Evolutionary conservation across 1,284 basidiomycete species (phyloP), one percentile per base, ranked within the genome.

Genomic region (Earliella scabrosa): DNA sequence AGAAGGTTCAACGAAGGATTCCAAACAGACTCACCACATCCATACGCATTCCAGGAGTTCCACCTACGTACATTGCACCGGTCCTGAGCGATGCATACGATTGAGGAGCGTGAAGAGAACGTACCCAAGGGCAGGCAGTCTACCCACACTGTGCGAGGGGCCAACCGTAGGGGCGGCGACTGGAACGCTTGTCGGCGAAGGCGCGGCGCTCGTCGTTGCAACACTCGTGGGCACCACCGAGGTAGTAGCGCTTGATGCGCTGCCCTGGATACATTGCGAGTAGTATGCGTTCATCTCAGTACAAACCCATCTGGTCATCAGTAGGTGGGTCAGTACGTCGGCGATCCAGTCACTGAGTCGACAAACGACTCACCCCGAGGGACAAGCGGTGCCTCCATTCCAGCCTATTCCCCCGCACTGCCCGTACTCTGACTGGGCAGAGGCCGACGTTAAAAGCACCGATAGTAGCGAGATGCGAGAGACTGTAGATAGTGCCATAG

Each of bases 31-130:
- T 21, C 63, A 81, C 80, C 66, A 52, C 81, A 75, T 26, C 71
- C 68, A 61, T 81, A 82, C 2, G 81, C 81, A 56, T 83, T 83
- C 81, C 80, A 82, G 10, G 74, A 70, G 58, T 83, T 83, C 81
- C 81, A 83, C 31, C 80, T 82, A 23, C 13, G 18, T 24, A 35
- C 13, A 45, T 40, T 21, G 26, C 26, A 31, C n/a, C n/a, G n/a
- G n/a, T n/a, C n/a, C n/a, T n/a, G n/a, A n/a, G n/a, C n/a, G n/a
- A n/a, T n/a, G n/a, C n/a, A n/a, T n/a, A n/a, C n/a, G n/a, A n/a
- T n/a, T n/a, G n/a, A n/a, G n/a, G n/a, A n/a, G n/a, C n/a, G n/a
- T n/a, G n/a, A n/a, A n/a, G n/a, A n/a, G n/a, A 23, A 38, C 64
- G 27, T 52, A 74, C 73, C 74, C 75, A 7, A 77, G 65, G 18